Conservation (phyloP, 2,329 filamentous ascomycete genomes). For the Fusarium virguliforme region DNA sequence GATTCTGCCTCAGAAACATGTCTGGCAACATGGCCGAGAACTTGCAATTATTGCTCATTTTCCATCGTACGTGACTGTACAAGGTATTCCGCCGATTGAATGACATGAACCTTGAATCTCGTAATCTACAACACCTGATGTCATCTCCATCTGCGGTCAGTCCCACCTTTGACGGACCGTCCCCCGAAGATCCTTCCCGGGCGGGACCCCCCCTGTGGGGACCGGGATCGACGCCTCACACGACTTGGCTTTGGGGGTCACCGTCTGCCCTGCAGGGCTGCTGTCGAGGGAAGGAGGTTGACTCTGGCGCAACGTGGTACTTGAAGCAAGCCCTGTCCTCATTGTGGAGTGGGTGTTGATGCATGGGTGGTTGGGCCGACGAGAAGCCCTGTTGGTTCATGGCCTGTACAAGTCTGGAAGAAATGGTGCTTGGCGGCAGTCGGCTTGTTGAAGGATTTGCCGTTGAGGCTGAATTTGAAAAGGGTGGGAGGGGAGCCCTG, state of each 20-base stretch:
- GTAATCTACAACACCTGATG: conserved; percentile 25
- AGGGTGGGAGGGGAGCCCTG: conserved; percentile 54
- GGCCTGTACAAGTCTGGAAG: conserved; percentile 61
- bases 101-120: conserved; percentile 29
- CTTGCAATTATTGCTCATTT: conserved; percentile 60
- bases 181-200: conserved; percentile 51
- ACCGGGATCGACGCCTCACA: conserved; percentile 49
- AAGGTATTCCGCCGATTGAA: conserved; percentile 56
- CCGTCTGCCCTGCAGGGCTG: background rate
- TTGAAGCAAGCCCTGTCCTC: conserved; percentile 48
- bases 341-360: conserved; percentile 59
- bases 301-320: conserved; percentile 45
- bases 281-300: conserved; percentile 29
- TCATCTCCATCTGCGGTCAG: conserved; percentile 17
- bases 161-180: conserved; percentile 40
- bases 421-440: conserved; percentile 61
- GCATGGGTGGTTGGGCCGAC: conserved; percentile 32
- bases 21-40: conserved; percentile 62
- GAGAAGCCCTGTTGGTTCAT: conserved; percentile 40
- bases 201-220: conserved; percentile 46
- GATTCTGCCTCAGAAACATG: conserved; percentile 58
- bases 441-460: conserved; percentile 58
- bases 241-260: conserved; percentile 44
- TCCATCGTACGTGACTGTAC: conserved; percentile 58
- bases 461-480: conserved; percentile 56